phyloP scores from a whole-genome alignment of 1,139 yeast genomes.

The Saccharomycopsis hybrid region DNA sequence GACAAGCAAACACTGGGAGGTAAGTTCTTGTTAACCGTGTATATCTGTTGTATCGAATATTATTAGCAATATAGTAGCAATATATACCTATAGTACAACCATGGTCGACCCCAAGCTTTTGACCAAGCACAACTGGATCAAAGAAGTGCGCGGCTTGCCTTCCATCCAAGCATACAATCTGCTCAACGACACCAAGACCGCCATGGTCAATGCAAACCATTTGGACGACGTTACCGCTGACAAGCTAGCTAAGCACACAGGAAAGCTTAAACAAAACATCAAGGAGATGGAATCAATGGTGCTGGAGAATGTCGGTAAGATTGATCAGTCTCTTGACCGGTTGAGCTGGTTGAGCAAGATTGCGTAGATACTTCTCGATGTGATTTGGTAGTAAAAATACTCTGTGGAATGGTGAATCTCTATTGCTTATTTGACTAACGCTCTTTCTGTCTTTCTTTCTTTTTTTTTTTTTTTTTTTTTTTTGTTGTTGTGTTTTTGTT shows the following conservation, averaged over 20 bases:
- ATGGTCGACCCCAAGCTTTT: conserved; percentile 4
- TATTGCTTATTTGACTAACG: no score
- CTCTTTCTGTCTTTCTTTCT: no score
- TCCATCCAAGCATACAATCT: conserved; percentile 17
- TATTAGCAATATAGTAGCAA: no score
- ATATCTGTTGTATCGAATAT: no score
- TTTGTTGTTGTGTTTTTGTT: no score
- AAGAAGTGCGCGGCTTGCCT: conserved; percentile 18
- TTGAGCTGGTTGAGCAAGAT: not conserved
- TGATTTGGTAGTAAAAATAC: no score
- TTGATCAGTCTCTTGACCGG: not conserved
- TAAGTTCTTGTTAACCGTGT: no score
- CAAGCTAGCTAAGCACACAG: conserved; percentile 12
- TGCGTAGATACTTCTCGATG: no score
- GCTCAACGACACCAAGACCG: conserved; percentile 10
- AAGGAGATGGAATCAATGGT: not conserved
- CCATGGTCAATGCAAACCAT: conserved; percentile 2
- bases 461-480: no score
- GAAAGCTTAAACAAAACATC: conserved; percentile 2
- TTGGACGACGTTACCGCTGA: conserved; percentile 13
- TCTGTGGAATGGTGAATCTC: no score
- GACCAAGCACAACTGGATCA: conserved; percentile 12
- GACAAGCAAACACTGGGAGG: no score
- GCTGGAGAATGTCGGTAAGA: not conserved
- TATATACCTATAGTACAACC: no score